A percentile compares a stretch with the other conserved stretches of the same genome.
Evolutionary conservation across 2,329 filamentous ascomycete genomes (phyloP).

Genomic region (Alternaria ethzedia): DNA sequence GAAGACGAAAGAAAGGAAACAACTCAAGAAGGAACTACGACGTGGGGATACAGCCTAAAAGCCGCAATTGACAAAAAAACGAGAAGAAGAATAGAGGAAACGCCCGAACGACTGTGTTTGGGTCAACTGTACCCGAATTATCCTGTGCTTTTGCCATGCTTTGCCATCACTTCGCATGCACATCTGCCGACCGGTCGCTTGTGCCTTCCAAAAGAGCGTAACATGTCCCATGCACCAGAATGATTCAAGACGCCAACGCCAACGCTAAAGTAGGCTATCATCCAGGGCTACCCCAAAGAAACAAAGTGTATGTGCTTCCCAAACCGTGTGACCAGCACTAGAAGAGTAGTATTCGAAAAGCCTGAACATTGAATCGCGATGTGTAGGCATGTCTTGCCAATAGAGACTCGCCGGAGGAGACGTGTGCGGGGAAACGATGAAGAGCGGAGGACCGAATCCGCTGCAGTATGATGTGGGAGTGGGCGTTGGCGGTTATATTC

Average conservation of each 20-base stretch:
- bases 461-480: not conserved
- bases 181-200: not conserved
- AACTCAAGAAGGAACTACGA: not conserved
- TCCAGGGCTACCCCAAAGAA: conserved; percentile 4
- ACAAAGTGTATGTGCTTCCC: conserved; percentile 12
- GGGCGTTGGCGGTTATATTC: not conserved
- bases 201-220: not conserved
- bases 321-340: conserved; percentile 22
- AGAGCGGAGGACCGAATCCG: not conserved
- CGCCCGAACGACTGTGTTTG: not conserved
- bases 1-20: not conserved
- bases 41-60: not conserved
- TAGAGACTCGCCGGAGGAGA: not conserved
- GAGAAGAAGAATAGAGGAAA: not conserved
- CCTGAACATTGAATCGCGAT: not conserved
- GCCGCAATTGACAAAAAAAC: not conserved
- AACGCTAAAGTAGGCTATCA: conserved; percentile 21
- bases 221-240: not conserved
- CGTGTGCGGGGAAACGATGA: not conserved
- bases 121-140: not conserved
- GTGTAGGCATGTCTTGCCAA: not conserved
- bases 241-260: conserved; percentile 14
- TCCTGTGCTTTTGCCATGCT: not conserved
- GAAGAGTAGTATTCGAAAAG: not conserved
- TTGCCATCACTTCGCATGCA: not conserved